These are phyloP conservation scores for Mucor ambiguus DNA, from an alignment of 371 early-diverging fungal species.

Conservation along the genomic window DNA sequence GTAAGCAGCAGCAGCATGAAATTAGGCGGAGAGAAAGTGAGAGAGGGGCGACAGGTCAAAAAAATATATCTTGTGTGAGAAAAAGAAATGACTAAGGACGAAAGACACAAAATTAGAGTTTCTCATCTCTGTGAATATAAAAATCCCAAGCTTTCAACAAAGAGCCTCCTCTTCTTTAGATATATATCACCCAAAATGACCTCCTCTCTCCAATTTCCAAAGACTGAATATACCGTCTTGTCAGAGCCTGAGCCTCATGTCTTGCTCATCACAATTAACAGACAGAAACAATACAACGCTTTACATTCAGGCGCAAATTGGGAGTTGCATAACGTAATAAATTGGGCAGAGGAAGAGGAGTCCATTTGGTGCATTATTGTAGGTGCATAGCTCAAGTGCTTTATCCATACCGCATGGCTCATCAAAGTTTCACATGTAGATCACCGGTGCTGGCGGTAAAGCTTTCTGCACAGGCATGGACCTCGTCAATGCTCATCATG, in stretches of 20 bases:
- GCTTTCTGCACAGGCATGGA: slow-evolving; percentile 57
- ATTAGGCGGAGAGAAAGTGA: background rate
- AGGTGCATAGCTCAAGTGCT: slow-evolving; percentile 10
- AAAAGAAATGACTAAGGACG: slow-evolving; percentile 8
- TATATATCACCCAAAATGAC: background rate
- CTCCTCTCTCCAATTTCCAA: slow-evolving; percentile 29
- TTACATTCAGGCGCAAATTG: slow-evolving; percentile 44
- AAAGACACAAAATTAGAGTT: slow-evolving; percentile 1
- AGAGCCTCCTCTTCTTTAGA: background rate
- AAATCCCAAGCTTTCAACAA: background rate
- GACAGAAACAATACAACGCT: slow-evolving; percentile 48
- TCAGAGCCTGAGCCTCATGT: slow-evolving; percentile 42
- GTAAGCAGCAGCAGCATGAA: background rate
- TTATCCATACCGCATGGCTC: background rate
- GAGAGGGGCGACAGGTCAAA: background rate
- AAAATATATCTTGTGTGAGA: slow-evolving; percentile 10
- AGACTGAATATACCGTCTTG: slow-evolving; percentile 36
- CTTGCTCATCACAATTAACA: slow-evolving; percentile 50
- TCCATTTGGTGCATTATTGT: slow-evolving; percentile 51
- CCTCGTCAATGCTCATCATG: slow-evolving; percentile 39
- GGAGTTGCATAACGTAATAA: slow-evolving; percentile 41
- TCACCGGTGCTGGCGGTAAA: slow-evolving; percentile 52
- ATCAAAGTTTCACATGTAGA: slow-evolving; percentile 16
- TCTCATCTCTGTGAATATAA: background rate
- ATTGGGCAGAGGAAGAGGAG: slow-evolving; percentile 51